Conservation (phyloP, 1,139 yeast genomes). For the Yamadazyma triangularis region DNA sequence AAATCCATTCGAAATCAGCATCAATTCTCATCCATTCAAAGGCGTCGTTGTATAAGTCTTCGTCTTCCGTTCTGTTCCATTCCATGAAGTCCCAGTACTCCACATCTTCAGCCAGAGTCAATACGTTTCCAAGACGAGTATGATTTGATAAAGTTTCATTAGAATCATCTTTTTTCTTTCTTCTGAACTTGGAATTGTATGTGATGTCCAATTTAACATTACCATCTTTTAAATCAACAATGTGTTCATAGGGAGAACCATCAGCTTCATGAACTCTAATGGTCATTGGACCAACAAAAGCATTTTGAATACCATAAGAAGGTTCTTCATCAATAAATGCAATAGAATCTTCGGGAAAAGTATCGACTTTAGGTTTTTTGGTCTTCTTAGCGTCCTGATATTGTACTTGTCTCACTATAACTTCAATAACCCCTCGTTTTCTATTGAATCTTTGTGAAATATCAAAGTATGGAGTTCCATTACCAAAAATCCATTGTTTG, state of each 20-base stretch:
- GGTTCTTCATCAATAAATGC: conserved; percentile 39
- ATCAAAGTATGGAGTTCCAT: conserved; percentile 85
- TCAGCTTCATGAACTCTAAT: conserved; percentile 96
- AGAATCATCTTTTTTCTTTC: conserved; percentile 42
- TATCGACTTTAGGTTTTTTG: conserved; percentile 28
- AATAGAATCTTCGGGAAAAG: conserved; percentile 46
- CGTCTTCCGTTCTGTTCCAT: conserved; percentile 71
- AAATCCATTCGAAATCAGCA: conserved; percentile 97
- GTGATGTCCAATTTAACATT: conserved; percentile 88
- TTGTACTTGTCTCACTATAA: conserved; percentile 91
- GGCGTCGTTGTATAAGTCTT: conserved; percentile 63
- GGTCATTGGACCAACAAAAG: conserved; percentile 92
- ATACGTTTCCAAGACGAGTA: conserved; percentile 76
- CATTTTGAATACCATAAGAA: conserved; percentile 35
- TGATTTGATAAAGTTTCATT: conserved; percentile 40
- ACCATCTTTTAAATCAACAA: conserved; percentile 83
- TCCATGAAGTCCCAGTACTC: conserved; percentile 72
- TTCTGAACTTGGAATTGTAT: conserved; percentile 86
- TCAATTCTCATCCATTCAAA: conserved; percentile 98
- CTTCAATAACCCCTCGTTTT: conserved; percentile 89
- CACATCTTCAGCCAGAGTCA: conserved; percentile 56
- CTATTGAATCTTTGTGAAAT: conserved; percentile 91
- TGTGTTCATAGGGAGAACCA: conserved; percentile 99
- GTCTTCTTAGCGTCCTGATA: conserved; percentile 46
- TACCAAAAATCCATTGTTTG: conserved; percentile 88